Percentiles rank a stretch among this genome's conserved stretches.
Evolutionary conservation across 495 filamentous ascomycete genomes (phyloP).

Genomic region (Aspergillus funiculosus): DNA sequence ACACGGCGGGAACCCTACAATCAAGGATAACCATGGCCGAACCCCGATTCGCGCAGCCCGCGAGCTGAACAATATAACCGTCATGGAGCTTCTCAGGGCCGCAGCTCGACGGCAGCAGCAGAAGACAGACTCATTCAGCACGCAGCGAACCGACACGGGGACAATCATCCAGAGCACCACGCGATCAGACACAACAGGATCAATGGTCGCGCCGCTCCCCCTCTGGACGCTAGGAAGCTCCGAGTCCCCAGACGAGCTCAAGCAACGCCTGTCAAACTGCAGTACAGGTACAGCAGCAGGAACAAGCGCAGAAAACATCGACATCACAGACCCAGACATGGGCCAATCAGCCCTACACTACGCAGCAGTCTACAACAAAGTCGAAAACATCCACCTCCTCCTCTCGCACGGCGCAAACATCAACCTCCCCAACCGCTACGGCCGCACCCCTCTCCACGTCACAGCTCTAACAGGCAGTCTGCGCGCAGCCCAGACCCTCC

Average conservation of each 20-base stretch:
- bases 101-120: neutral
- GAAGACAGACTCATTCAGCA: neutral
- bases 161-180: neutral
- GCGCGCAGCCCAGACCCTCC: neutral
- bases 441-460: constrained; percentile 1
- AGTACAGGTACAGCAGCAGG: no score
- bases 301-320: constrained; percentile 1
- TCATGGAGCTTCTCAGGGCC: constrained; percentile 1
- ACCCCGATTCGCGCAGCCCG: constrained; percentile 7
- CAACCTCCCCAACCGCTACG: constrained; percentile 2
- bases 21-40: constrained; percentile 8
- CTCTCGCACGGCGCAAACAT: constrained; percentile 4
- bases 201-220: neutral
- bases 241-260: neutral
- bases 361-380: neutral
- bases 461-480: neutral
- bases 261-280: neutral
- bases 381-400: neutral
- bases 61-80: neutral
- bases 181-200: neutral
- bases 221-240: constrained; percentile 2
- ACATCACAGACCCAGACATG: constrained; percentile 8
- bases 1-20: constrained; percentile 6
- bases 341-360: constrained; percentile 8
- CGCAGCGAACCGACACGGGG: constrained; percentile 1